Evolutionary conservation across 2,329 filamentous ascomycete genomes (phyloP).

Genomic region (Aspergillus sergii): DNA sequence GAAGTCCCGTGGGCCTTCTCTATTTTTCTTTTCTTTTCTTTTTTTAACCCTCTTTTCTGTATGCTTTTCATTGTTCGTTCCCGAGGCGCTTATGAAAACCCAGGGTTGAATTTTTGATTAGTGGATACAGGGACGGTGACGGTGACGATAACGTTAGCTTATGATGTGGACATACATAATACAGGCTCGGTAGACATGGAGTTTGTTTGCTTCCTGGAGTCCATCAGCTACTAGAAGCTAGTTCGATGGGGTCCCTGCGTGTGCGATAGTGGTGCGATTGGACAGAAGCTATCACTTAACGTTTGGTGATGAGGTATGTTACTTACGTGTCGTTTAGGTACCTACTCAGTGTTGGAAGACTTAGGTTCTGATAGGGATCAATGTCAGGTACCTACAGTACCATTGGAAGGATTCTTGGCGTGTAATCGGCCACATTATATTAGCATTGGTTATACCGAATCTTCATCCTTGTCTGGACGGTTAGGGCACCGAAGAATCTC

Average conservation of each 20-base stretch:
- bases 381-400: background rate
- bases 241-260: background rate
- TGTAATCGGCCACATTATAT: background rate
- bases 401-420: background rate
- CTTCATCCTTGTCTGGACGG: background rate
- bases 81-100: background rate
- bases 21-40: background rate
- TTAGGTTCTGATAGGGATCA: background rate
- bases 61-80: background rate
- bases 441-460: background rate
- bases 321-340: slow-evolving; percentile 3
- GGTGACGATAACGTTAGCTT: background rate
- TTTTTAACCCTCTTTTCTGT: background rate
- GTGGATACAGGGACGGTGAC: background rate
- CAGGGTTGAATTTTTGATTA: background rate
- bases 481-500: slow-evolving; percentile 2
- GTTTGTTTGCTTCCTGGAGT: background rate
- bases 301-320: background rate
- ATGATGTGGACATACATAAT: background rate
- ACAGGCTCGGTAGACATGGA: background rate
- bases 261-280: background rate
- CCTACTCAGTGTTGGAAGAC: background rate
- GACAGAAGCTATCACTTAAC: background rate
- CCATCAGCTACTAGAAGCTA: background rate
- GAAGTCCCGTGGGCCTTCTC: background rate